Percentiles rank a stretch among this genome's conserved stretches.
Conservation (phyloP, 2,329 filamentous ascomycete genomes). For the Monosporascus ibericus region DNA sequence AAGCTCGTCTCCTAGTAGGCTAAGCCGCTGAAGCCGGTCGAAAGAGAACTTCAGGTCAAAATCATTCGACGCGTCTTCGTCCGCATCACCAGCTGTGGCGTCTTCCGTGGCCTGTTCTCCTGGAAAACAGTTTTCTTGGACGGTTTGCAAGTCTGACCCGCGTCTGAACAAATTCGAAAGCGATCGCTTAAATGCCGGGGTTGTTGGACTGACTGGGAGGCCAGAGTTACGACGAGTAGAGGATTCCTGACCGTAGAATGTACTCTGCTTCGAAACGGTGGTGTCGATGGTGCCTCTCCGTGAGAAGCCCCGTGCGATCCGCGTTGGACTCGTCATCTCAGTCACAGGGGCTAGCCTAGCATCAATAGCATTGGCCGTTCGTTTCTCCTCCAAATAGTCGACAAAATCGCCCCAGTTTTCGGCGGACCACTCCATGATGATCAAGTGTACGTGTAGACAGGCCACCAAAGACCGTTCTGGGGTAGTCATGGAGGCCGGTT, state of each 20-base stretch:
- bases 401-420: slow-evolving; percentile 14
- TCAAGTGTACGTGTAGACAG: slow-evolving; percentile 9
- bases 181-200: slow-evolving; percentile 1
- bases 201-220: neutral
- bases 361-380: slow-evolving; percentile 1
- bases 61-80: slow-evolving; percentile 2
- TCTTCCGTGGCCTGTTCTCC: neutral
- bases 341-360: slow-evolving; percentile 8
- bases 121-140: neutral
- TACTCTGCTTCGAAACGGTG: neutral
- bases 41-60: slow-evolving; percentile 12
- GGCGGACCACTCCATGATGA: slow-evolving; percentile 14
- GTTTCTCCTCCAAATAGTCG: slow-evolving; percentile 10
- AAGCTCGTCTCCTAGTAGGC: slow-evolving; percentile 6
- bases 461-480: slow-evolving; percentile 11
- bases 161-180: slow-evolving; percentile 1
- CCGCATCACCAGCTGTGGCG: slow-evolving; percentile 2
- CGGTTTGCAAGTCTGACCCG: neutral
- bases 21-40: slow-evolving; percentile 11
- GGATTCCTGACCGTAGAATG: slow-evolving; percentile 1
- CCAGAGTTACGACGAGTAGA: slow-evolving; percentile 2
- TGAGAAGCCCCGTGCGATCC: slow-evolving; percentile 4
- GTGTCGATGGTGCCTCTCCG: neutral
- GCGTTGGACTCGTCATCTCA: slow-evolving; percentile 2
- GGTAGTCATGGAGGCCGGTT: slow-evolving; percentile 3